Evolutionary conservation across 352 stramenopile species (phyloP).

Genomic region (Globisporangium okanoganense): DNA sequence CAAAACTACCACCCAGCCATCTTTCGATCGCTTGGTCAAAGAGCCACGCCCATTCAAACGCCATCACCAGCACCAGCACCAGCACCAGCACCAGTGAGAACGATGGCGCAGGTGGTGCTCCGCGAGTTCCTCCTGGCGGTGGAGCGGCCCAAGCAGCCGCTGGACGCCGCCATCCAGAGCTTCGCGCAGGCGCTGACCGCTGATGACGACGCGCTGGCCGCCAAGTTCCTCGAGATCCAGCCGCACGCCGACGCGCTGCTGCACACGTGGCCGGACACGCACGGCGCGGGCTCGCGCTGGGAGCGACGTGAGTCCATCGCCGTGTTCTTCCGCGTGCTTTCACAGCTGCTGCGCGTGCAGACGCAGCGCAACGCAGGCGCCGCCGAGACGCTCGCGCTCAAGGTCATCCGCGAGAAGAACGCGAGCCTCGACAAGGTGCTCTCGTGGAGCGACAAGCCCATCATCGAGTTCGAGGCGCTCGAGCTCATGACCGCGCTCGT

Average conservation of each 20-base stretch:
- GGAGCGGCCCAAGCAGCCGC: constrained; percentile 54
- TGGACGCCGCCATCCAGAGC: constrained; percentile 43
- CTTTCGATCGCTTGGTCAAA: neutral
- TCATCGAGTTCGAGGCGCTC: constrained; percentile 71
- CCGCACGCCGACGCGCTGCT: constrained; percentile 55
- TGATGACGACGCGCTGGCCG: constrained; percentile 6
- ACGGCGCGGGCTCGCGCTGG: constrained; percentile 48
- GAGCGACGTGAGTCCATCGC: constrained; percentile 66
- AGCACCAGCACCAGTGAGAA: neutral
- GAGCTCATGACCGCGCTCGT: constrained; percentile 50
- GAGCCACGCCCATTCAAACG: neutral
- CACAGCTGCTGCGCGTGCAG: constrained; percentile 38
- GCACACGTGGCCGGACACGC: constrained; percentile 58
- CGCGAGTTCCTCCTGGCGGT: constrained; percentile 64
- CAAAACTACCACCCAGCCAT: constrained; percentile 1
- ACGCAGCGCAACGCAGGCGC: constrained; percentile 20
- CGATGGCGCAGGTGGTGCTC: constrained; percentile 26
- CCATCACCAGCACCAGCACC: neutral
- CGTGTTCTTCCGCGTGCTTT: constrained; percentile 54
- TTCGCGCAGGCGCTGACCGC: constrained; percentile 30
- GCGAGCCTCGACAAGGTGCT: constrained; percentile 64
- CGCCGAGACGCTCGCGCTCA: constrained; percentile 60
- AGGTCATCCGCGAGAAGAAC: constrained; percentile 66
- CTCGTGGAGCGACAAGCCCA: constrained; percentile 83
- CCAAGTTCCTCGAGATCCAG: constrained; percentile 50